A percentile compares a stretch with the other conserved stretches of the same genome.
These are phyloP conservation scores for Dactylellina sp. DNA, from an alignment of 2,329 filamentous ascomycete genomes.

Conservation along the genomic window DNA sequence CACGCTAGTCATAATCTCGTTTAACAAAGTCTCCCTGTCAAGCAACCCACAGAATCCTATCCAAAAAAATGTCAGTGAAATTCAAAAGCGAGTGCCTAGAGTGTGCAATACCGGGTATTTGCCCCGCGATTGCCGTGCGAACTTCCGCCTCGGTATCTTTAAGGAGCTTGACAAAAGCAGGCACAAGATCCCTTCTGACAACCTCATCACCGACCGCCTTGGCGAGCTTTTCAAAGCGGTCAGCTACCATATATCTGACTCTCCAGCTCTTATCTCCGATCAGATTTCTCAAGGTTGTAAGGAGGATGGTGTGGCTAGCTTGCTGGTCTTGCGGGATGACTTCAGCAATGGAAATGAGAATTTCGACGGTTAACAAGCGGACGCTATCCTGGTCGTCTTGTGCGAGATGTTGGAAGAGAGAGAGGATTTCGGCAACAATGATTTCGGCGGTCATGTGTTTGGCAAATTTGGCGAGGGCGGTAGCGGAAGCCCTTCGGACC, in stretches of 20 bases:
- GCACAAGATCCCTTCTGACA: slow-evolving; percentile 90
- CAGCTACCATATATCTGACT: slow-evolving; percentile 98
- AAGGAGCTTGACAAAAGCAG: slow-evolving; percentile 94
- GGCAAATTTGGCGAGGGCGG: slow-evolving; percentile 95
- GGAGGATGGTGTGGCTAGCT: slow-evolving; percentile 89
- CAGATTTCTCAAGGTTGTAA: slow-evolving; percentile 88
- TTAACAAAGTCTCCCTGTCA: slow-evolving; percentile 85
- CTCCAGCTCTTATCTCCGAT: slow-evolving; percentile 99
- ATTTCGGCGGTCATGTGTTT: slow-evolving; percentile 93
- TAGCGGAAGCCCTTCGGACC: slow-evolving; percentile 96
- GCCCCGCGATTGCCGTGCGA: slow-evolving; percentile 93
- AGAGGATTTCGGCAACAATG: slow-evolving; percentile 98
- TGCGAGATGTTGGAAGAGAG: slow-evolving; percentile 95
- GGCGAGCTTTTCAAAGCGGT: slow-evolving; percentile 98
- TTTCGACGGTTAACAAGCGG: slow-evolving; percentile 92
- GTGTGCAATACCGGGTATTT: slow-evolving; percentile 79
- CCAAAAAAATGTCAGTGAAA: slow-evolving; percentile 54
- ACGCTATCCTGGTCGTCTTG: slow-evolving; percentile 98
- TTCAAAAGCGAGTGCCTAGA: background rate
- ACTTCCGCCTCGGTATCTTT: slow-evolving; percentile 99
- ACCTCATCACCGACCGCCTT: slow-evolving; percentile 99
- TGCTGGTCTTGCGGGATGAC: slow-evolving; percentile 98
- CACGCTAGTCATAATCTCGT: slow-evolving; percentile 95
- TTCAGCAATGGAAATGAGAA: slow-evolving; percentile 95
- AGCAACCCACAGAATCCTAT: slow-evolving; percentile 90